phyloP scores from a whole-genome alignment of 2,329 filamentous ascomycete species.

The Furcasterigmium sp. region DNA sequence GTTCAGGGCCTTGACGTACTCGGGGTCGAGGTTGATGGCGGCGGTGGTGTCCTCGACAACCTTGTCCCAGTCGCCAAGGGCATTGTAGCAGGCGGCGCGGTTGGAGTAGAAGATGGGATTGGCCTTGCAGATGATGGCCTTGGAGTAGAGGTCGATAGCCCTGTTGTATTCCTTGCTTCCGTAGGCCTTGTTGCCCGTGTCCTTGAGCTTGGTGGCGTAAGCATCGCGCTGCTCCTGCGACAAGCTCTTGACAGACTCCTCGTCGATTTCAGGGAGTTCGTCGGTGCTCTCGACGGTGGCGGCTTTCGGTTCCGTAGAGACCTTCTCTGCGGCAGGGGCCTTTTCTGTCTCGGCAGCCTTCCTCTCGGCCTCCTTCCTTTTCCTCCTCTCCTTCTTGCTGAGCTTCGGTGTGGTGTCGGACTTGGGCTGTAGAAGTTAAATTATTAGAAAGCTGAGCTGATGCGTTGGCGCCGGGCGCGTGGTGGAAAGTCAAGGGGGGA shows the following conservation, averaged over 20 bases:
- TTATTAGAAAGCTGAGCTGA: no score
- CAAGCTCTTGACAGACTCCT: conserved; percentile 46
- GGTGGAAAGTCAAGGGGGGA: no score
- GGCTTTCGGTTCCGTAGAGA: conserved; percentile 38
- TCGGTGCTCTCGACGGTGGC: conserved; percentile 54
- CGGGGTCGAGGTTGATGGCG: conserved; percentile 85
- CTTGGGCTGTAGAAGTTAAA: conserved; percentile 16
- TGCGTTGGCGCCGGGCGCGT: no score
- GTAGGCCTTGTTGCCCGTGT: conserved; percentile 93
- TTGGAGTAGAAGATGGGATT: conserved; percentile 99
- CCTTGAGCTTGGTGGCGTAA: conserved; percentile 88
- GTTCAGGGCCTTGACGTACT: conserved; percentile 98
- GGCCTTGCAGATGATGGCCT: conserved; percentile 93
- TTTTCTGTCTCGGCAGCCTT: conserved; percentile 42
- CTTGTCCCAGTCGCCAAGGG: conserved; percentile 87
- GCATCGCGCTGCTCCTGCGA: conserved; percentile 69
- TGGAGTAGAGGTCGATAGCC: conserved; percentile 91
- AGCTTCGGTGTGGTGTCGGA: conserved; percentile 58
- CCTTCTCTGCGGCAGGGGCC: conserved; percentile 25
- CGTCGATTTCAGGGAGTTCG: conserved; percentile 64
- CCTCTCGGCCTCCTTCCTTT: conserved; percentile 73
- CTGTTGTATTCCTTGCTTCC: conserved; percentile 88
- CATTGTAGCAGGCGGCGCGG: conserved; percentile 94
- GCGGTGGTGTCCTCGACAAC: conserved; percentile 96
- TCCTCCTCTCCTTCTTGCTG: conserved; percentile 85